A percentile compares a stretch with the other conserved stretches of the same genome.
Conservation (phyloP, 192 early-diverging fungal species). For the Umbelopsis sp. region DNA sequence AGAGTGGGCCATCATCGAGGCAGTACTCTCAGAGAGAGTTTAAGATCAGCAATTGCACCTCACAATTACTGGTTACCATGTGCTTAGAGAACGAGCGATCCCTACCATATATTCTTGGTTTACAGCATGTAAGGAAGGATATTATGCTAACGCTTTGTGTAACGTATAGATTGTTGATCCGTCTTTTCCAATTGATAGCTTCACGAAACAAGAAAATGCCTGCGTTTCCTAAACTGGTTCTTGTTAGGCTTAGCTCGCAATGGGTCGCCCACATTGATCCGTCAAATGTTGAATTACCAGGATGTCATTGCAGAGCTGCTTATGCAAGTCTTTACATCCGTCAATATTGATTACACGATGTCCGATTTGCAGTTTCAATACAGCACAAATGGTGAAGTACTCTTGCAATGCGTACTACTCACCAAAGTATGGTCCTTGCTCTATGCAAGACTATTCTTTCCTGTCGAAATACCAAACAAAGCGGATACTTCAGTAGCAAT, state of each 20-base stretch:
- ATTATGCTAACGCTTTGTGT: background rate
- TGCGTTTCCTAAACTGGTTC: constrained; percentile 51
- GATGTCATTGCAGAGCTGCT: constrained; percentile 41
- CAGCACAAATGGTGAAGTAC: constrained; percentile 38
- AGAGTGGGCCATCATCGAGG: constrained; percentile 27
- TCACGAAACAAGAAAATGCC: constrained; percentile 37
- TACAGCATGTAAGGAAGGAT: constrained; percentile 32
- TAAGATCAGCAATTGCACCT: constrained; percentile 34
- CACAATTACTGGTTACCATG: constrained; percentile 41
- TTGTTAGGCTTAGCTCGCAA: constrained; percentile 33
- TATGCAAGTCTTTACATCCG: constrained; percentile 32
- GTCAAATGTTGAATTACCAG: constrained; percentile 36
- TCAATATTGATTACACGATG: constrained; percentile 33
- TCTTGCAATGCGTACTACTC: constrained; percentile 42
- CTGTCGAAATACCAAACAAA: background rate
- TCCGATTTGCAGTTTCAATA: constrained; percentile 43
- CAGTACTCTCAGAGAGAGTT: constrained; percentile 48
- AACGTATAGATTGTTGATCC: background rate
- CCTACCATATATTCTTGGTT: constrained; percentile 29
- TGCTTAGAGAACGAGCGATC: constrained; percentile 31
- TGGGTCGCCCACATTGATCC: constrained; percentile 24
- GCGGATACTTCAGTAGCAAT: background rate
- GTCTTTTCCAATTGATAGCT: constrained; percentile 24
- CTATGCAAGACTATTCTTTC: constrained; percentile 8
- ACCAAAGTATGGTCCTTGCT: constrained; percentile 48